phyloP scores from a whole-genome alignment of 345 rosid genomes.

The Rhodamnia rubescens region DNA sequence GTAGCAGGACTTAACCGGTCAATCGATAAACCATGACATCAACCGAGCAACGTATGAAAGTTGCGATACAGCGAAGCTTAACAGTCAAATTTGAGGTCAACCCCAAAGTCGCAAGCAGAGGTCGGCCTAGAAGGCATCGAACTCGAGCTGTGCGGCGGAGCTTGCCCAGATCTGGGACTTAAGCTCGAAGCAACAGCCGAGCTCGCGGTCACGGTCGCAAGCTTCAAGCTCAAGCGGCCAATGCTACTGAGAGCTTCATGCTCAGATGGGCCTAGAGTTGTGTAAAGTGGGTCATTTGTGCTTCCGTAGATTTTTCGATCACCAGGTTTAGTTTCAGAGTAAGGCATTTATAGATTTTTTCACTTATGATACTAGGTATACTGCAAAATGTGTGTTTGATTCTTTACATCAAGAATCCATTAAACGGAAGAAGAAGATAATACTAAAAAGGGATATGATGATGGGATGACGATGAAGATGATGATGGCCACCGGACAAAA shows the following conservation, averaged over 20 bases:
- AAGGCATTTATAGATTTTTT: neutral
- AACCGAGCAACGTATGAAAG: too few species aligned
- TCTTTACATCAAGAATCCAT: neutral
- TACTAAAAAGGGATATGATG: neutral
- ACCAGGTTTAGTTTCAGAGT: neutral
- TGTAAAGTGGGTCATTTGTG: neutral
- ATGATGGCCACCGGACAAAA: too few species aligned
- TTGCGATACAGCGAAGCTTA: too few species aligned
- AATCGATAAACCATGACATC: too few species aligned
- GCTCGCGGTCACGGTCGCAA: neutral
- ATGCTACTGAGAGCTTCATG: neutral
- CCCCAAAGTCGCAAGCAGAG: neutral
- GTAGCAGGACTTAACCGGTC: too few species aligned
- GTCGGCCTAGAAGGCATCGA: neutral
- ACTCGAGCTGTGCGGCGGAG: neutral
- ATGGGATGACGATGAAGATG: neutral
- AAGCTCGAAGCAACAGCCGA: neutral
- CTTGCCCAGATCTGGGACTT: neutral
- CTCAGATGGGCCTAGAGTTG: neutral
- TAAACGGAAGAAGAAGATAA: neutral
- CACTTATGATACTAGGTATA: neutral
- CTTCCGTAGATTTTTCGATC: neutral
- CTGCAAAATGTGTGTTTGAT: too few species aligned
- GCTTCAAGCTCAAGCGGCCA: neutral
- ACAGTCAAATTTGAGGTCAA: neutral